Evolutionary conservation across 2,329 filamentous ascomycete genomes (phyloP), one percentile per base, ranked within the genome.

Genomic region (Arthrobotrys entomopaga): DNA sequence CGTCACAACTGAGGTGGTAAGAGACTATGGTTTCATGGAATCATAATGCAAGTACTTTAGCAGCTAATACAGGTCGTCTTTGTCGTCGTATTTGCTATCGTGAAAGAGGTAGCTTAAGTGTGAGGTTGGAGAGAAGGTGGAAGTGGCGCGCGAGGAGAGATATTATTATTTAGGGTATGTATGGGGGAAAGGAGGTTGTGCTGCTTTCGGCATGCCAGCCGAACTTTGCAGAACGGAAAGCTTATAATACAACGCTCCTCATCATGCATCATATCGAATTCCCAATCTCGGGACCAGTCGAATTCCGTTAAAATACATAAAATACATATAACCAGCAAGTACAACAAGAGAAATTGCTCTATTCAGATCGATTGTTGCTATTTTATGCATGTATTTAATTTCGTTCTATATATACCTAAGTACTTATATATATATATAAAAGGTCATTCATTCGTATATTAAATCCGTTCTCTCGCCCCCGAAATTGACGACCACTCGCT

Each of bases 161-260:
- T n/a, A n/a, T n/a, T n/a, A n/a, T n/a, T n/a, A n/a, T 19, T 20
- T 11, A 16, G 15, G 56, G 57, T 72, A 73, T 66, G n/a, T n/a
- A n/a, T n/a, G n/a, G 61, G 61, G 69, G 69, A 73, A 73, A 73
- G 69, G 69, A 73, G 69, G 61, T 60, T 26, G 34, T 49, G 49
- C 69, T 52, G 49, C 19, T 66, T 73, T 20, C 20, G 56, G 69
- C 22, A 65, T 48, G 52, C n/a, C 43, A 15, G 29, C 46, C 34
- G 15, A 24, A 53, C 50, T 10, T n/a, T 8, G 3, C 20, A 52
- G 24, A 52, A 20, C 20, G 8, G 7, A 7, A 48, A 5, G 43
- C 16, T 48, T 13, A 40, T 13, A 40, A 46, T 34, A 34, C 29
- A 34, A 34, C 1, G 29, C 29, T 3, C 29, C n/a, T n/a, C n/a